Percentiles rank a stretch among this genome's conserved stretches.
Evolutionary conservation across 2,329 filamentous ascomycete species (phyloP).

Genomic region (Atkinsonella texensis): DNA sequence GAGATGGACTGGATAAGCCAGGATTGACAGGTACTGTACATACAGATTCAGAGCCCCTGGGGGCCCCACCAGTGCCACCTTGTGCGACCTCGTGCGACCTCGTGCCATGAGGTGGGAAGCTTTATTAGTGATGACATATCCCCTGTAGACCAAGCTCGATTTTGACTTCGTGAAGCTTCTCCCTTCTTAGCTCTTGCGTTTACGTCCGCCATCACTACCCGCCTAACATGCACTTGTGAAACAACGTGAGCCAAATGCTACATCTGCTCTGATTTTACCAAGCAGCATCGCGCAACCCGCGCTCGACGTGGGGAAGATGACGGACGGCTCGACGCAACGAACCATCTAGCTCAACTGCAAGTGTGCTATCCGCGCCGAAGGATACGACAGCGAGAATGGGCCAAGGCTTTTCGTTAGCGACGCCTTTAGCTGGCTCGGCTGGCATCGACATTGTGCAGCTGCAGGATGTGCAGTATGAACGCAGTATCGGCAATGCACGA

Average conservation of each 20-base stretch:
- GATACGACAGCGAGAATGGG: slow-evolving; percentile 50
- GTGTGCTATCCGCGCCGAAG: background rate
- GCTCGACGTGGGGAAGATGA: slow-evolving; percentile 2
- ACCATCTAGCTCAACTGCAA: background rate
- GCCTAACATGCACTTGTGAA: background rate
- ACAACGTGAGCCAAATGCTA: background rate
- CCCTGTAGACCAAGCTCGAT: background rate
- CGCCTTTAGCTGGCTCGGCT: slow-evolving; percentile 80
- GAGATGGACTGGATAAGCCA: background rate
- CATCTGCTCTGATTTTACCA: background rate
- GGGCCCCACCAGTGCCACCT: too few species aligned
- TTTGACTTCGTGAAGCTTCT: background rate
- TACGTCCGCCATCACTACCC: background rate
- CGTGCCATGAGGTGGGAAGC: background rate
- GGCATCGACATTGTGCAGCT: slow-evolving; percentile 92
- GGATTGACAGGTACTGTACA: too few species aligned
- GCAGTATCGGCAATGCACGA: slow-evolving; percentile 76
- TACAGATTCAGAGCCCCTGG: too few species aligned
- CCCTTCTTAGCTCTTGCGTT: background rate
- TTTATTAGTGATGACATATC: background rate
- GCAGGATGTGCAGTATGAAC: slow-evolving; percentile 81
- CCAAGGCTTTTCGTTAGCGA: slow-evolving; percentile 89
- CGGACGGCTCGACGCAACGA: background rate
- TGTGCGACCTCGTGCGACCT: background rate
- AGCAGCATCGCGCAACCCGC: background rate